phyloP scores from a whole-genome alignment of 2,329 filamentous ascomycete genomes.

The Neoscytalidium dimidiatum region DNA sequence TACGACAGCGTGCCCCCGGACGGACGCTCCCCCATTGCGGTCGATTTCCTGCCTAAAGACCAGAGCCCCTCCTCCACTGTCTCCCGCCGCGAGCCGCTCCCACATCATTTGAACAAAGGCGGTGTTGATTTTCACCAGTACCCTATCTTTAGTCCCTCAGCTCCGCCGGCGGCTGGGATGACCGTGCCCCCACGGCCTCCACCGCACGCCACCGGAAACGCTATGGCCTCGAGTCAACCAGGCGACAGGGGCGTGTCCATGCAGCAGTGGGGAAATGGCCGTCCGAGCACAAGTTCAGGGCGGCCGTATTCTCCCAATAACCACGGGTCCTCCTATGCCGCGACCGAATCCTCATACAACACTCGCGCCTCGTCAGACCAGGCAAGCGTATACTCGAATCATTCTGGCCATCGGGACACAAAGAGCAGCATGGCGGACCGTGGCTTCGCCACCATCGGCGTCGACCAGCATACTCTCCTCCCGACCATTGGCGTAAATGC shows the following conservation, averaged over 20 bases:
- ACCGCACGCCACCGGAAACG: conserved; percentile 55
- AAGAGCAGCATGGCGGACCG: conserved; percentile 55
- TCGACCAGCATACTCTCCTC: conserved; percentile 41
- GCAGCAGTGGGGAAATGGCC: conserved; percentile 69
- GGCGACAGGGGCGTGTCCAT: conserved; percentile 70
- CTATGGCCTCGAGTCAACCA: conserved; percentile 68
- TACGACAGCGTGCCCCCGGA: conserved; percentile 72
- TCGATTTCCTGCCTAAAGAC: conserved; percentile 71
- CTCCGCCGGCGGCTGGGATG: conserved; percentile 49
- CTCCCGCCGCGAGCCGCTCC: conserved; percentile 68
- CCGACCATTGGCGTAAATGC: conserved; percentile 38
- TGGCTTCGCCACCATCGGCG: conserved; percentile 47
- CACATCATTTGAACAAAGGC: conserved; percentile 80
- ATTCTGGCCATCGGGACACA: conserved; percentile 52
- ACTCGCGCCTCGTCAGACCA: conserved; percentile 64
- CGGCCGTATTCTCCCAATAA: conserved; percentile 31
- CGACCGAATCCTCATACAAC: conserved; percentile 49
- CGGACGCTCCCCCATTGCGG: conserved; percentile 67
- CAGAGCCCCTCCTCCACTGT: conserved; percentile 56
- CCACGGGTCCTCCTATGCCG: conserved; percentile 25
- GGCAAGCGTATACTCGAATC: conserved; percentile 64
- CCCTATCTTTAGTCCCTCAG: conserved; percentile 66
- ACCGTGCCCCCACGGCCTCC: conserved; percentile 63
- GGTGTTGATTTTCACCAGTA: conserved; percentile 87
- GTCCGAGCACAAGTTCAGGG: conserved; percentile 17